These are phyloP conservation scores for peach (Prunus persica) DNA, from an alignment of 306 rosid species.

Conservation along the genomic window DNA sequence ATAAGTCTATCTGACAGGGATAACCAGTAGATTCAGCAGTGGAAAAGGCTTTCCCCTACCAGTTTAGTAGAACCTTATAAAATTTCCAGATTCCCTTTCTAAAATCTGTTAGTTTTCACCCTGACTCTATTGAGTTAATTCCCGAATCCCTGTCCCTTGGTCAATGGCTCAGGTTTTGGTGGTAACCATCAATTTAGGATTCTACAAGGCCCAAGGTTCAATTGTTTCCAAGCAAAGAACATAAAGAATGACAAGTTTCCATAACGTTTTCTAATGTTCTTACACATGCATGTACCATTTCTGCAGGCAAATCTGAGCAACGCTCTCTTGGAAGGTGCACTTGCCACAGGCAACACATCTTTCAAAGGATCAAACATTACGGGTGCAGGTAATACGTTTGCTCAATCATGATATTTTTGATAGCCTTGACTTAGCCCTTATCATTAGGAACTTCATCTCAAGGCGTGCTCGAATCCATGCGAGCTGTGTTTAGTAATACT, in stretches of 20 bases:
- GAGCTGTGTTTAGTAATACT: background rate
- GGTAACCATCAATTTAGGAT: background rate
- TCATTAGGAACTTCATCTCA: slow-evolving; percentile 9
- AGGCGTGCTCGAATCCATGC: background rate
- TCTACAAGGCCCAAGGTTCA: background rate
- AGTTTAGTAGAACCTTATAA: background rate
- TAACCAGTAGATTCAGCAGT: background rate
- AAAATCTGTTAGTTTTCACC: background rate
- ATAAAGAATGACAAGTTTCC: background rate
- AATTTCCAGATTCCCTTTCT: background rate
- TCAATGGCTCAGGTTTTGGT: slow-evolving; percentile 2
- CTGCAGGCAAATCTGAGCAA: slow-evolving; percentile 82
- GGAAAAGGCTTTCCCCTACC: background rate
- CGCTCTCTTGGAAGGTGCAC: slow-evolving; percentile 95
- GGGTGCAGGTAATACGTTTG: slow-evolving; percentile 64
- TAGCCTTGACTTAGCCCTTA: background rate
- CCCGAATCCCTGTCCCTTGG: background rate
- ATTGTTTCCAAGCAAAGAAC: background rate
- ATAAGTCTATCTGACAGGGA: background rate
- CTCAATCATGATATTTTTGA: background rate
- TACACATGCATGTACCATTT: slow-evolving; percentile 19
- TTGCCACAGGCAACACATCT: slow-evolving; percentile 84
- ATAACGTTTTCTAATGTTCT: slow-evolving; percentile 9
- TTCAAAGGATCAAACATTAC: slow-evolving; percentile 74
- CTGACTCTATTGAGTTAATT: background rate